Conservation (phyloP, 805 yeast species). For the Candida germanica region DNA sequence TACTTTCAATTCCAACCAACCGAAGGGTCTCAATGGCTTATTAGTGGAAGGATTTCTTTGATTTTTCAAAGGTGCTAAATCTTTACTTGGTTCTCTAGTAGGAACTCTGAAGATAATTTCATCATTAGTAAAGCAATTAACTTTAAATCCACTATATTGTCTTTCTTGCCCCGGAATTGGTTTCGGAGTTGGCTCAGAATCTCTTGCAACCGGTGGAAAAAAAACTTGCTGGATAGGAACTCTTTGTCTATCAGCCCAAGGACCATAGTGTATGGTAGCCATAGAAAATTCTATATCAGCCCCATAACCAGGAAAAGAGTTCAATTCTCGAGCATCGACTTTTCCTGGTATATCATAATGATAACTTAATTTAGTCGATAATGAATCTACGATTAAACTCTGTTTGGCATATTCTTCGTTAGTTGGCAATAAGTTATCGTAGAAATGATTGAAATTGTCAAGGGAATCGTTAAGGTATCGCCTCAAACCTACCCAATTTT, state of each 20-base stretch:
- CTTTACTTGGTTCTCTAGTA: slow-evolving; percentile 80
- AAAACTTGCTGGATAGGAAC: slow-evolving; percentile 59
- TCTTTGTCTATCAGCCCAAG: slow-evolving; percentile 93
- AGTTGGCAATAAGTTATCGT: slow-evolving; percentile 19
- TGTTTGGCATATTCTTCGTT: slow-evolving; percentile 80
- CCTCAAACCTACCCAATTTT: slow-evolving; percentile 72
- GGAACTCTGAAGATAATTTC: slow-evolving; percentile 74
- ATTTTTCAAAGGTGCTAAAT: slow-evolving; percentile 32
- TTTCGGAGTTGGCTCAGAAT: slow-evolving; percentile 36
- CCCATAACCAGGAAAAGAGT: slow-evolving; percentile 41
- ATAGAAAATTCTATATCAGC: slow-evolving; percentile 55
- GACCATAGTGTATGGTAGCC: slow-evolving; percentile 80
- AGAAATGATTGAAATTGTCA: slow-evolving; percentile 29
- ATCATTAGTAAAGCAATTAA: slow-evolving; percentile 58
- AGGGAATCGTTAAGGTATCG: slow-evolving; percentile 53
- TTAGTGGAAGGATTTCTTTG: slow-evolving; percentile 6
- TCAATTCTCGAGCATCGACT: slow-evolving; percentile 6
- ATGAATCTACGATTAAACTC: slow-evolving; percentile 64
- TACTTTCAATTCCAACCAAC: slow-evolving; percentile 82
- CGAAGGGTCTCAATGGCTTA: slow-evolving; percentile 60
- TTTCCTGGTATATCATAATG: slow-evolving; percentile 72
- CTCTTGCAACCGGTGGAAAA: slow-evolving; percentile 64
- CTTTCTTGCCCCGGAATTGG: slow-evolving; percentile 50
- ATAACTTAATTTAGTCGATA: slow-evolving; percentile 51
- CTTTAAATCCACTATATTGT: slow-evolving; percentile 51